Conservation (phyloP, 1,284 basidiomycete species). For the Marasmius oreades region DNA sequence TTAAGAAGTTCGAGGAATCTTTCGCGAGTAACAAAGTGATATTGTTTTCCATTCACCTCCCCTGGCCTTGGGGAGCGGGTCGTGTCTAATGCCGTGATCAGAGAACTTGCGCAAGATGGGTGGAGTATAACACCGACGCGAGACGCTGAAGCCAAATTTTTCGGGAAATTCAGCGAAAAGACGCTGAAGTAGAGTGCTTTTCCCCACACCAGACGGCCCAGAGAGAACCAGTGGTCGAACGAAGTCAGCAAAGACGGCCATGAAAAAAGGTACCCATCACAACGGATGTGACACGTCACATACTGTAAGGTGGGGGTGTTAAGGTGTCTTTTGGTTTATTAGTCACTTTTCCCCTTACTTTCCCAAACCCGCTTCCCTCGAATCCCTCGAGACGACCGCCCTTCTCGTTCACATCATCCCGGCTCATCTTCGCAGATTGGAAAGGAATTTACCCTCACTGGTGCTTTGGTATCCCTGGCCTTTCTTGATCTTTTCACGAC, state of each 20-base stretch:
- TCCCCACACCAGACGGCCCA: slow-evolving; percentile 82
- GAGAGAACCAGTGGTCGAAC: slow-evolving; percentile 41
- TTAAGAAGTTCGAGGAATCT: slow-evolving; percentile 62
- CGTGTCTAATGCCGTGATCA: slow-evolving; percentile 63
- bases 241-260: slow-evolving; percentile 30
- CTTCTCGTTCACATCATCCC: background rate
- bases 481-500: slow-evolving; percentile 1
- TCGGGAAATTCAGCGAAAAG: slow-evolving; percentile 84
- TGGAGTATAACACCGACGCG: slow-evolving; percentile 57
- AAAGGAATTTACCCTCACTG: background rate
- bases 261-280: background rate
- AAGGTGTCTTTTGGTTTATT: background rate
- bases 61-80: slow-evolving; percentile 85
- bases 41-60: slow-evolving; percentile 79
- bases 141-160: slow-evolving; percentile 92
- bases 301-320: background rate
- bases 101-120: slow-evolving; percentile 13
- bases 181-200: slow-evolving; percentile 85
- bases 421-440: background rate
- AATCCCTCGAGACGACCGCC: background rate
- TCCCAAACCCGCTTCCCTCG: background rate
- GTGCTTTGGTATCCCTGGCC: background rate
- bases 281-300: background rate
- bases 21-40: slow-evolving; percentile 66
- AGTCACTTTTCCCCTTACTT: background rate